Conservation (phyloP, 2,329 filamentous ascomycete species). For the Purpureocillium lavendulum region DNA sequence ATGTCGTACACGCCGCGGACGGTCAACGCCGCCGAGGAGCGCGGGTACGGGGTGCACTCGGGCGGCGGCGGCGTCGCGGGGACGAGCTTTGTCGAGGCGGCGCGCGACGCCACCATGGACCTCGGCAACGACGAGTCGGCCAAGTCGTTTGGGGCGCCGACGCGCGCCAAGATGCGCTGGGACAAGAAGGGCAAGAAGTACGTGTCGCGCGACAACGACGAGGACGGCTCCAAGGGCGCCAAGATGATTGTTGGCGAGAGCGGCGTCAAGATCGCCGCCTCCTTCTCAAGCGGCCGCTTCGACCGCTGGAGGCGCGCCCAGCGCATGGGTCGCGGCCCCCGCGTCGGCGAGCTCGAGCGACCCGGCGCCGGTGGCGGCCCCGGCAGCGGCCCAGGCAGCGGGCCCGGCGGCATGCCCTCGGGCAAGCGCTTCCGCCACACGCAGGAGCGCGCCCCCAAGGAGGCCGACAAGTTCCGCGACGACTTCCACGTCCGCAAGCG, state of each 20-base stretch:
- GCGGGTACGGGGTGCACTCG: constrained; percentile 86
- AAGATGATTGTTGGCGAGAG: constrained; percentile 80
- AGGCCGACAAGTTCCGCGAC: constrained; percentile 84
- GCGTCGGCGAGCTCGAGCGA: constrained; percentile 73
- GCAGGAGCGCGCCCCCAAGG: constrained; percentile 80
- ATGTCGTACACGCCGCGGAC: constrained; percentile 90
- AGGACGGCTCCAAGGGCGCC: constrained; percentile 70
- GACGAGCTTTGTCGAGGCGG: constrained; percentile 77
- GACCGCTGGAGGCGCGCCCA: constrained; percentile 87
- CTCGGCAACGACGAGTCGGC: constrained; percentile 79
- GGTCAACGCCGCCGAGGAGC: constrained; percentile 76
- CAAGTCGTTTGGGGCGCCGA: constrained; percentile 70
- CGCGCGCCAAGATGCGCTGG: constrained; percentile 77
- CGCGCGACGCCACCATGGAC: constrained; percentile 86
- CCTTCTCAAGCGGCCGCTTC: constrained; percentile 88
- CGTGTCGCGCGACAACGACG: constrained; percentile 83
- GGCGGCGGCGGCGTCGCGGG: constrained; percentile 52
- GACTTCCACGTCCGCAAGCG: constrained; percentile 89
- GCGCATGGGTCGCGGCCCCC: constrained; percentile 68
- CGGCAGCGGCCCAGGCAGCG: no score
- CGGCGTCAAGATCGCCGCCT: constrained; percentile 91
- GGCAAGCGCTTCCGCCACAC: constrained; percentile 70
- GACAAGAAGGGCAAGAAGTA: constrained; percentile 97
- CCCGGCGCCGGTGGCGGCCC: constrained; percentile 16
- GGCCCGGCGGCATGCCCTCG: constrained; percentile 19